Base-by-base conservation (phyloP, 176 grass and related monocot genomes). In the Rhynchospora breviuscula region DNA sequence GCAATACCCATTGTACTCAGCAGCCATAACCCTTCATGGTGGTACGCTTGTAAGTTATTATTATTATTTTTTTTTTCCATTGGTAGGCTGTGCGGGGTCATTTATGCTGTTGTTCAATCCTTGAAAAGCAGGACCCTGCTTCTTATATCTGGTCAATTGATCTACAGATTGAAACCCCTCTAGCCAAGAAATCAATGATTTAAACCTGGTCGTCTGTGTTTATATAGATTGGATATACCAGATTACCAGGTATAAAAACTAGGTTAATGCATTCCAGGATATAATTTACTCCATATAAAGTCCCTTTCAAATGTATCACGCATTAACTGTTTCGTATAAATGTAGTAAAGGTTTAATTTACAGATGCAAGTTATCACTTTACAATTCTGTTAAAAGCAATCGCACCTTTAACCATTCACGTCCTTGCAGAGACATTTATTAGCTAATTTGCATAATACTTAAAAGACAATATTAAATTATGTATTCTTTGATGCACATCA, bases 1-100 rank as follows among this genome's bases (percentile, higher is more conserved):
- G 44, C 91, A 97, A 44, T 93, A 93, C 75, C 91, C 94, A 0
- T 81, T 97, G 40, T 97, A 97, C 79, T 91, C 94, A 6, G 91
- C 82, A 17, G 87, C 89, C 33, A 93, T 97, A 60, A 56, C 85
- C 40, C 94, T 97, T 84, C 91, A 93, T 63, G 94, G 94, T 67
- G 94, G 94, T 65, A 91, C 87, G 44, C 90, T 90, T 84, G 94
- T 93, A 93, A 31, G 75, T 23, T 82, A 40, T 40, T 40, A 40
- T 40, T 40, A 40, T 40, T 40, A 40, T 46, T 71, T 2, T 67
- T 59, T 0, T 48, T 19, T n/a, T 19, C 5, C 80, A 23, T 19
- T 52, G 40, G 12, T 21, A 48, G 25, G 14, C 22, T 31, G 10
- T 21, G 52, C 3, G 7, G 15, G 26, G 52, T 76, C 1, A 15